phyloP scores from a whole-genome alignment of 768 basidiomycete genomes.

The Royoungia palumana region DNA sequence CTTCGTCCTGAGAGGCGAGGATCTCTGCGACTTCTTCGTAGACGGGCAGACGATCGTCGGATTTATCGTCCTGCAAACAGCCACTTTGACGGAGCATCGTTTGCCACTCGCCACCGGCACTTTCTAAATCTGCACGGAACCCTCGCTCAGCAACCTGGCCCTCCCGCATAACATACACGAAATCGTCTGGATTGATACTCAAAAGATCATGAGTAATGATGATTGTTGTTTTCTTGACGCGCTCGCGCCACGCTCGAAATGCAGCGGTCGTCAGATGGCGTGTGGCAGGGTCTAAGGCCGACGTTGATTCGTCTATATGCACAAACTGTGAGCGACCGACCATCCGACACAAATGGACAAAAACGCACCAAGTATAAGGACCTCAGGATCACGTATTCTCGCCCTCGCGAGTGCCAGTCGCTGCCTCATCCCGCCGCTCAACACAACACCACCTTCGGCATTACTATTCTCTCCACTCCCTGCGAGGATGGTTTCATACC shows the following conservation, averaged over 20 bases:
- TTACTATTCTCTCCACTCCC: constrained; percentile 41
- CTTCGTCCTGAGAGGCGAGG: constrained; percentile 44
- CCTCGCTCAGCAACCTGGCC: constrained; percentile 86
- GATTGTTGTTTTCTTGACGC: constrained; percentile 56
- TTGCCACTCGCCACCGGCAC: constrained; percentile 60
- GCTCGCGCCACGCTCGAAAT: constrained; percentile 53
- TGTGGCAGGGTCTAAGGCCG: constrained; percentile 82
- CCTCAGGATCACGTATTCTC: constrained; percentile 76
- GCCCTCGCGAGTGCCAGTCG: constrained; percentile 87
- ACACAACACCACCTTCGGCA: constrained; percentile 54
- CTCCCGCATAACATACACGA: constrained; percentile 87
- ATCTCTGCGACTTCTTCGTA: constrained; percentile 44
- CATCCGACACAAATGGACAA: neutral
- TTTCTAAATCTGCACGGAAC: constrained; percentile 76
- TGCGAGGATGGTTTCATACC: constrained; percentile 75
- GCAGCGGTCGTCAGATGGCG: constrained; percentile 82
- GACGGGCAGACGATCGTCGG: constrained; percentile 25
- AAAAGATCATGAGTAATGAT: constrained; percentile 91
- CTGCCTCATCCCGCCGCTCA: constrained; percentile 93
- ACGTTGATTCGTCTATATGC: constrained; percentile 69
- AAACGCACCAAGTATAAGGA: constrained; percentile 83
- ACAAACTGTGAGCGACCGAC: neutral
- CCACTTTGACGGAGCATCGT: constrained; percentile 68
- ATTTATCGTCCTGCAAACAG: constrained; percentile 40
- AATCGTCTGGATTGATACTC: constrained; percentile 71